Conservation (phyloP, 1,139 yeast genomes). For the Debaryomyces sp. region DNA sequence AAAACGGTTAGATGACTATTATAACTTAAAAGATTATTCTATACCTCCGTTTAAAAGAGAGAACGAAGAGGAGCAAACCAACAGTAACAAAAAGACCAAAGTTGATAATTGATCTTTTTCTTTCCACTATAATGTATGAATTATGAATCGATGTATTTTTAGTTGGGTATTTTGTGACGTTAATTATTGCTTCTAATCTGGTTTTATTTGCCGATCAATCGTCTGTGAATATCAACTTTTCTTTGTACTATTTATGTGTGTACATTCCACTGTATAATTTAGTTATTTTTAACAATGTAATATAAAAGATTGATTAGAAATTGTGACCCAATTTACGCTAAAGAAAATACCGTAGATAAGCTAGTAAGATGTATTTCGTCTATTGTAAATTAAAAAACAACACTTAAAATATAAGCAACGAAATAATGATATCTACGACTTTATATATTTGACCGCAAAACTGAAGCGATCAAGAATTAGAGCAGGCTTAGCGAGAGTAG, state of each 20-base stretch:
- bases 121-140: background rate
- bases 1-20: conserved; percentile 51
- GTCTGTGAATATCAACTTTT: background rate
- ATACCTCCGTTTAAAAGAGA: conserved; percentile 31
- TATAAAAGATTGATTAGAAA: background rate
- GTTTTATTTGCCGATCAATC: background rate
- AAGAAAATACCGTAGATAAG: background rate
- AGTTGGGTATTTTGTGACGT: background rate
- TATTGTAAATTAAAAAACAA: background rate
- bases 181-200: background rate
- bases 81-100: conserved; percentile 15
- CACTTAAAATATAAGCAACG: background rate
- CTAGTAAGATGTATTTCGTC: background rate
- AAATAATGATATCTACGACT: background rate
- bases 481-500: background rate
- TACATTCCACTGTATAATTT: background rate
- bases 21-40: conserved; percentile 24
- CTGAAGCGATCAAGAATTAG: background rate
- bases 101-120: conserved; percentile 7
- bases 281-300: background rate
- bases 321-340: background rate
- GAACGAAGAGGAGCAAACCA: conserved; percentile 17
- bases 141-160: conserved; percentile 4
- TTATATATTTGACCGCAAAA: background rate
- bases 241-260: background rate